Percentiles rank a stretch among this genome's conserved stretches.
These are phyloP conservation scores for Trapa incisa DNA, from an alignment of 345 rosid genomes.

Conservation along the genomic window DNA sequence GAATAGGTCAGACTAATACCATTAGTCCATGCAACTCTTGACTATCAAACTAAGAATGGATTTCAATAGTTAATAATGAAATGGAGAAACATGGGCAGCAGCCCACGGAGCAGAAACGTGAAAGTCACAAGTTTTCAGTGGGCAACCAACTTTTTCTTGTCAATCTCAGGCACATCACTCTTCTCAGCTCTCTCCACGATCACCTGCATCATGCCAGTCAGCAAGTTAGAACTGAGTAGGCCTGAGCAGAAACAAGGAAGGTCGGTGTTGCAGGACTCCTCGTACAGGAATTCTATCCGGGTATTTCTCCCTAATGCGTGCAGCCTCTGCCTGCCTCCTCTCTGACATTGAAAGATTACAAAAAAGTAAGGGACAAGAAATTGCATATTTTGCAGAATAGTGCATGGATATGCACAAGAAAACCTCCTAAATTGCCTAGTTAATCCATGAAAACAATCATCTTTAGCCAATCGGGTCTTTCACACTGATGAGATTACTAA, in stretches of 20 bases:
- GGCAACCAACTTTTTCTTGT: conserved; percentile 71
- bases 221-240: neutral
- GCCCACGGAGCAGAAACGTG: neutral
- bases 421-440: neutral
- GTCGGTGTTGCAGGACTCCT: neutral
- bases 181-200: conserved; percentile 92
- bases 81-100: too few relatives aligned
- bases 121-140: neutral
- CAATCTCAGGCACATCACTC: conserved; percentile 93
- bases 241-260: neutral
- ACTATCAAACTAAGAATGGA: neutral
- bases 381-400: neutral
- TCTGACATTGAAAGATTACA: conserved; percentile 23
- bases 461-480: neutral
- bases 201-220: conserved; percentile 34
- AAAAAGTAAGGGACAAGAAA: neutral
- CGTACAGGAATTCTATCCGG: conserved; percentile 93
- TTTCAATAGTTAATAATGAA: too few relatives aligned
- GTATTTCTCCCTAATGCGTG: conserved; percentile 87
- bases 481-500: neutral
- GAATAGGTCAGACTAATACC: neutral
- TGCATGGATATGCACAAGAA: too few relatives aligned
- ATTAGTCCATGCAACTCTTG: too few relatives aligned
- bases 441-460: neutral
- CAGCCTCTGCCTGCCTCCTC: conserved; percentile 93